Evolutionary conservation across 805 yeast genomes (phyloP), one percentile per base, ranked within the genome.

Genomic region (Komagataella ulmi): DNA sequence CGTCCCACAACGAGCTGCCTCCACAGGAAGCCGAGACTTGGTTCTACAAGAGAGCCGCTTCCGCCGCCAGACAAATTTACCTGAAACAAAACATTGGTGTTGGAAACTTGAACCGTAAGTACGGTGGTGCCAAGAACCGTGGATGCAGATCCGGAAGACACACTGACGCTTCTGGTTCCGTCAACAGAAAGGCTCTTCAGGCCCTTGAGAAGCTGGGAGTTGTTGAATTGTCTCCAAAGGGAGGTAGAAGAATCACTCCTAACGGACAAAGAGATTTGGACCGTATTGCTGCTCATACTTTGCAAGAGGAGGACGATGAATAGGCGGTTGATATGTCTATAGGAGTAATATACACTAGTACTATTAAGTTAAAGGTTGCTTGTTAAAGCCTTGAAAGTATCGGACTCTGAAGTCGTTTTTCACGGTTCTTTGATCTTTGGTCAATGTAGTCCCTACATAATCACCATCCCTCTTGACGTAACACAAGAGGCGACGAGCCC

Each of bases 201-300:
- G 83, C 98, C 68, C 87, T 93, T 71, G 97, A 90, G 83, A 90
- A 91, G 82, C 85, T 93, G 61, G 98, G 98, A 75, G 88, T 93
- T 65, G 79, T 93, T 66, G 99, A 91, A 80, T 80, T 85, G 73
- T 83, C 96, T 72, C 87, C 89, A 77, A 88, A 88, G 79, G 97
- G 97, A 74, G 99, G 99, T 76, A 93, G 99, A 85, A 88, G 90
- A 78, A 88, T 93, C 83, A 85, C 97, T 60, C 97, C 88, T 74
- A 87, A 89, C 79, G 99, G 99, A 74, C 98, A 91, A 81, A 90
- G 99, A 88, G 99, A 93, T 81, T 86, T 93, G 80, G 99, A 93
- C 81, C 97, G 99, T 85, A 91, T 91, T 75, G 98, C 98, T 72
- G 96, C 96, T 74, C 96, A 89, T 80, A 88, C 96, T 73, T 82